A percentile compares a stretch with the other conserved stretches of the same genome.
phyloP scores from a whole-genome alignment of 352 stramenopile genomes.

The Pilasporangium apinafurcum region DNA sequence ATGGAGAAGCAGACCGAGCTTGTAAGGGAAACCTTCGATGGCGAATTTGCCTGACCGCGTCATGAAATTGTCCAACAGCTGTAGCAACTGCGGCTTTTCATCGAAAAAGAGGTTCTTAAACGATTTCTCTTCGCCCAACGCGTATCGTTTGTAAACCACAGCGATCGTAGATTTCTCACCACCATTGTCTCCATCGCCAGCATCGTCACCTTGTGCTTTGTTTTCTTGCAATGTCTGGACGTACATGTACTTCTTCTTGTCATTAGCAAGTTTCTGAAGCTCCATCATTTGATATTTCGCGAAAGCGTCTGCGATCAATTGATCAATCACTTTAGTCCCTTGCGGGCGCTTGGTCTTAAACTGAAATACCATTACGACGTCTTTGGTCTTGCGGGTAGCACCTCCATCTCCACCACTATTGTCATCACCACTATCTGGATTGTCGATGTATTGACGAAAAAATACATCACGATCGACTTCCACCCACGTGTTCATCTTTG shows the following conservation, averaged over 20 bases:
- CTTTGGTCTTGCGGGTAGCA: slow-evolving; percentile 2
- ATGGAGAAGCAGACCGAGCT: slow-evolving; percentile 82
- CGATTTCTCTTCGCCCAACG: slow-evolving; percentile 79
- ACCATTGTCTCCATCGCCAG: not conserved
- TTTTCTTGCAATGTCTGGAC: slow-evolving; percentile 18
- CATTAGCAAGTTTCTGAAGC: slow-evolving; percentile 17
- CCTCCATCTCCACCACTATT: not conserved
- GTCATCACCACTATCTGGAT: not conserved
- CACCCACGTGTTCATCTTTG: slow-evolving; percentile 11
- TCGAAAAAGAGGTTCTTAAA: slow-evolving; percentile 88
- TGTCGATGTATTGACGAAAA: slow-evolving; percentile 7
- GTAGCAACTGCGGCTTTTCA: slow-evolving; percentile 65
- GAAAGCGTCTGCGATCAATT: slow-evolving; percentile 24
- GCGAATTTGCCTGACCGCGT: slow-evolving; percentile 71
- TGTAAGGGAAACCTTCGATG: slow-evolving; percentile 87
- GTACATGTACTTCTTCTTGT: slow-evolving; percentile 44
- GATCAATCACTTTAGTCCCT: slow-evolving; percentile 30
- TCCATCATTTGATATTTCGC: slow-evolving; percentile 24
- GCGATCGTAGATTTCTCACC: not conserved
- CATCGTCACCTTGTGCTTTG: slow-evolving; percentile 2
- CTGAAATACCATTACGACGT: slow-evolving; percentile 3
- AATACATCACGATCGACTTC: slow-evolving; percentile 8
- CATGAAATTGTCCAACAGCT: slow-evolving; percentile 73
- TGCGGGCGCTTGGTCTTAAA: slow-evolving; percentile 2
- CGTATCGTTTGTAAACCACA: slow-evolving; percentile 63